A percentile compares a stretch with the other conserved stretches of the same genome.
phyloP scores from a whole-genome alignment of 495 filamentous ascomycete genomes.

The Melanomma pulvis-pyrius region DNA sequence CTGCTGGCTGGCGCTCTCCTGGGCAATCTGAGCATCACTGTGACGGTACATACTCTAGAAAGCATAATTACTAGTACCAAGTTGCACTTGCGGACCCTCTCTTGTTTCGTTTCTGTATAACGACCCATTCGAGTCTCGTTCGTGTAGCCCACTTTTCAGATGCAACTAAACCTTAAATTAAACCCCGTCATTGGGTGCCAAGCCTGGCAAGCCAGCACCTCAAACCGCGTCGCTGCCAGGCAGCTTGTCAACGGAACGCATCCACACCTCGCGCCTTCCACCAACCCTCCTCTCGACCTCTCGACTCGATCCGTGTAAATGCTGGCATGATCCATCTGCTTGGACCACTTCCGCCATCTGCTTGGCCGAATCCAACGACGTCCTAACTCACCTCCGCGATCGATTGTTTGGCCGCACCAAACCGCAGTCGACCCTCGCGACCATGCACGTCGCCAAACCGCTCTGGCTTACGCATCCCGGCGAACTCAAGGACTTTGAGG shows the following conservation, averaged over 20 bases:
- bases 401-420: not conserved
- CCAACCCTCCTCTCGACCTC: not conserved
- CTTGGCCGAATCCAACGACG: not conserved
- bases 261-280: not conserved
- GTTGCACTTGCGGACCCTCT: not conserved
- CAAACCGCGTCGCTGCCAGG: conserved; percentile 16
- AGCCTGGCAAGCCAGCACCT: conserved; percentile 1
- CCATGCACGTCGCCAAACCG: conserved; percentile 90
- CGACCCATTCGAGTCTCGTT: not conserved
- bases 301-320: not conserved
- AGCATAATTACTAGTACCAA: not conserved
- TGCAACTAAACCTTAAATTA: conserved; percentile 9
- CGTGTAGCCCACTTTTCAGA: not conserved
- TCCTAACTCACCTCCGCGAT: not conserved
- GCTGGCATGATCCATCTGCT: not conserved
- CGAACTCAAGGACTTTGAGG: conserved; percentile 95
- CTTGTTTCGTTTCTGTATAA: not conserved
- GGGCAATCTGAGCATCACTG: no score
- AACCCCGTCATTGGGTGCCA: conserved; percentile 3
- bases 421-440: conserved; percentile 17
- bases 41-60: no score
- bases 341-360: not conserved
- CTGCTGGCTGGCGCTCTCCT: no score
- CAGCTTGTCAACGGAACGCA: not conserved
- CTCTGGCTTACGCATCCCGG: conserved; percentile 91